Evolutionary conservation across 208 protist species (phyloP).

Genomic region (Crithidia bombi): DNA sequence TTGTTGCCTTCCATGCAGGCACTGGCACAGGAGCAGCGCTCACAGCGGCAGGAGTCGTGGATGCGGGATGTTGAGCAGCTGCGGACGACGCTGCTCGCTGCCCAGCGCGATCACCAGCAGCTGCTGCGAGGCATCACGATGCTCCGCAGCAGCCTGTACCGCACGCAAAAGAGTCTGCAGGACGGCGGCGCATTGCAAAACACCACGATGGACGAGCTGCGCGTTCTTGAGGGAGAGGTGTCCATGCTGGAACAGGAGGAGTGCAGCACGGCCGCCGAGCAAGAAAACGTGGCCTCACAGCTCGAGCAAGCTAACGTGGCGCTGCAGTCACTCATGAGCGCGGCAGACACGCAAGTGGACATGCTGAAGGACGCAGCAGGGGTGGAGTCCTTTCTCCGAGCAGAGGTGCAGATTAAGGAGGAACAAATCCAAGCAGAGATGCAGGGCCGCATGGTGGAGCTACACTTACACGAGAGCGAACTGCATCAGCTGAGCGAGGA

Average conservation of each 20-base stretch:
- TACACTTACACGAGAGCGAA: constrained; percentile 70
- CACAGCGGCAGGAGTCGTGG: constrained; percentile 31
- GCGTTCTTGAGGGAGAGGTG: constrained; percentile 36
- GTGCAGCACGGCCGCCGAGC: constrained; percentile 1
- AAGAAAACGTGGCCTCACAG: constrained; percentile 4
- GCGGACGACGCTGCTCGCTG: constrained; percentile 12
- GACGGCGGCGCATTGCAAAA: constrained; percentile 14
- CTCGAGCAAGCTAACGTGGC: constrained; percentile 34
- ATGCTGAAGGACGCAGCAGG: constrained; percentile 38
- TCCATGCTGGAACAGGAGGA: constrained; percentile 21
- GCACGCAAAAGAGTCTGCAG: constrained; percentile 15
- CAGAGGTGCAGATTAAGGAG: constrained; percentile 55
- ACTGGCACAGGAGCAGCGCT: constrained; percentile 24
- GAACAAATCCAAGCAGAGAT: constrained; percentile 47
- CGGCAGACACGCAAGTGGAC: constrained; percentile 46
- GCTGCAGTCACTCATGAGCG: constrained; percentile 49
- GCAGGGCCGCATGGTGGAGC: constrained; percentile 50
- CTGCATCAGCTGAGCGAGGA: constrained; percentile 50
- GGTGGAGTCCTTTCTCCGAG: constrained; percentile 54
- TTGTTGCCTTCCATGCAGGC: constrained; percentile 31
- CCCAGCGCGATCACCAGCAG: constrained; percentile 37
- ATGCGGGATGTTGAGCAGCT: constrained; percentile 32
- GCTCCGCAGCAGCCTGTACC: constrained; percentile 32
- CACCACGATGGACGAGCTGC: constrained; percentile 11
- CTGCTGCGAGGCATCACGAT: constrained; percentile 40